Conservation (phyloP, 192 early-diverging fungal species). For the Rhizoclosmatium globosum region DNA sequence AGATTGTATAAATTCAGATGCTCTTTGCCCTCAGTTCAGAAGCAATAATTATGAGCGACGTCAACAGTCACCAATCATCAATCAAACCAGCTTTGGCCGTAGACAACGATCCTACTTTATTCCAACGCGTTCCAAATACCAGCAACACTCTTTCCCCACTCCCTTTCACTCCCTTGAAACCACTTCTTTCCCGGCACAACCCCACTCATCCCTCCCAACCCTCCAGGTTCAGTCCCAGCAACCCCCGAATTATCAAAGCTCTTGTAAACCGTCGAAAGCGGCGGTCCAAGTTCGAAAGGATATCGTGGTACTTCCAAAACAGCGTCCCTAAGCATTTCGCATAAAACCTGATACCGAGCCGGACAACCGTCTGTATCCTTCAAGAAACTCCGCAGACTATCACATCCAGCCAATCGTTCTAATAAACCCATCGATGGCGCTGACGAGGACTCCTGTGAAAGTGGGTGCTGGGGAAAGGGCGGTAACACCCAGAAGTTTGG, state of each 20-base stretch:
- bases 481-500: constrained; percentile 38
- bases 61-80: too few species aligned
- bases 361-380: constrained; percentile 19
- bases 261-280: not conserved
- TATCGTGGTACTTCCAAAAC: constrained; percentile 31
- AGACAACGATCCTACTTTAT: not conserved
- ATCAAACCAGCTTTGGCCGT: too few species aligned
- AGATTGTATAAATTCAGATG: too few species aligned
- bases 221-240: not conserved
- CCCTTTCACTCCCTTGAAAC: constrained; percentile 35
- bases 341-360: constrained; percentile 24
- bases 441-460: not conserved
- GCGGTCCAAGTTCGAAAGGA: constrained; percentile 16
- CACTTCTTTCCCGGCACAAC: not conserved
- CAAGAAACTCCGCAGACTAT: not conserved
- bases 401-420: not conserved
- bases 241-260: not conserved
- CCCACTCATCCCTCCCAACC: not conserved
- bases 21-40: too few species aligned
- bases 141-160: constrained; percentile 27
- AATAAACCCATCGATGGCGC: not conserved
- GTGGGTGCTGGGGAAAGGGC: not conserved
- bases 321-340: constrained; percentile 27
- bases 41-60: too few species aligned
- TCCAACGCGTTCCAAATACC: constrained; percentile 20